phyloP scores from a whole-genome alignment of 805 yeast species.

The Zygoascus biomembranicola region DNA sequence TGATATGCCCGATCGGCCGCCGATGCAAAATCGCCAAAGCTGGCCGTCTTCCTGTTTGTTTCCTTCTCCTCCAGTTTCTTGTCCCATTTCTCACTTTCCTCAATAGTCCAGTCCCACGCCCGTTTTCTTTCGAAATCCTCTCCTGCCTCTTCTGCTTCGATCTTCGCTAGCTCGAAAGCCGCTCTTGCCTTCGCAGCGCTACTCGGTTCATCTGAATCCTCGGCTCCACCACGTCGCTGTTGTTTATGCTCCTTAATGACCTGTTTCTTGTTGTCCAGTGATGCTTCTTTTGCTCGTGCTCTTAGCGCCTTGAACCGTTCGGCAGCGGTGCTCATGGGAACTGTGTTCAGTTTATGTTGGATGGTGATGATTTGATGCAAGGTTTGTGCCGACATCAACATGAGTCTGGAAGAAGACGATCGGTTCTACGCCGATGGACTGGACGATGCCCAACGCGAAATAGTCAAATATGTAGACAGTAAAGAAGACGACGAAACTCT shows the following conservation, averaged over 20 bases:
- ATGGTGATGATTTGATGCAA: background rate
- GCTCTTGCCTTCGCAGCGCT: slow-evolving; percentile 27
- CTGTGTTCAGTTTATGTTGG: background rate
- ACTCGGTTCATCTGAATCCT: slow-evolving; percentile 18
- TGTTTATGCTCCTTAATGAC: slow-evolving; percentile 11
- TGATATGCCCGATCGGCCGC: slow-evolving; percentile 55
- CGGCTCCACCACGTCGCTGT: slow-evolving; percentile 23
- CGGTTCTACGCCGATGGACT: slow-evolving; percentile 9
- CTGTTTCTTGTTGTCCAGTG: slow-evolving; percentile 30
- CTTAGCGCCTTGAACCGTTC: slow-evolving; percentile 25
- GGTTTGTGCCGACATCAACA: background rate
- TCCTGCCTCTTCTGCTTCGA: slow-evolving; percentile 32
- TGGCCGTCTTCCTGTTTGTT: slow-evolving; percentile 22
- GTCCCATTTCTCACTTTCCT: slow-evolving; percentile 60
- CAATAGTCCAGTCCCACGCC: slow-evolving; percentile 51
- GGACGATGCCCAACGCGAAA: background rate
- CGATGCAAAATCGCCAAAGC: slow-evolving; percentile 38
- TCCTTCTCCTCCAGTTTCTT: slow-evolving; percentile 25
- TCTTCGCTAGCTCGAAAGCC: slow-evolving; percentile 31
- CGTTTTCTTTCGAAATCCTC: slow-evolving; percentile 36
- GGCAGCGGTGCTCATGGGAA: background rate
- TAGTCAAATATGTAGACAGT: slow-evolving; percentile 5
- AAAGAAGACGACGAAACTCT: slow-evolving; percentile 1
- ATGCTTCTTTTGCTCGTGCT: slow-evolving; percentile 23
- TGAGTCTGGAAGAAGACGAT: background rate